These are phyloP conservation scores for Pichia deserticola DNA, from an alignment of 805 yeast species.

Conservation along the genomic window DNA sequence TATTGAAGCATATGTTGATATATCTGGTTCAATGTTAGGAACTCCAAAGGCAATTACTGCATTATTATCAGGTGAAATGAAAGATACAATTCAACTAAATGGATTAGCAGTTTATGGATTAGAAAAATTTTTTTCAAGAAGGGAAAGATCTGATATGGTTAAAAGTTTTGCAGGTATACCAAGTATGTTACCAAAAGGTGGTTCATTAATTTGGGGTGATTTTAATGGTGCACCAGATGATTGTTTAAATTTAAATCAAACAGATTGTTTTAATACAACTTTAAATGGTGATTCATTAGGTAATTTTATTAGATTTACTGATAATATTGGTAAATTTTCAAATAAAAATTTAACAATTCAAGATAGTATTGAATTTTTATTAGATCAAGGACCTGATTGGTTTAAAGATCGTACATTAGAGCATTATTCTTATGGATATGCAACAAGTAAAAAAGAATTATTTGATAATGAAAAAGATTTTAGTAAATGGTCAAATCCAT, in stretches of 20 bases:
- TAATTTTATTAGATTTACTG: slow-evolving; percentile 59
- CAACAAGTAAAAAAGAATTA: slow-evolving; percentile 54
- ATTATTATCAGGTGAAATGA: slow-evolving; percentile 94
- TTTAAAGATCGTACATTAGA: slow-evolving; percentile 53
- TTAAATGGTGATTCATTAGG: slow-evolving; percentile 45
- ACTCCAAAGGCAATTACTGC: slow-evolving; percentile 94
- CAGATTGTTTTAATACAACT: slow-evolving; percentile 11
- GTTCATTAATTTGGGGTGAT: slow-evolving; percentile 83
- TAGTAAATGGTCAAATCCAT: slow-evolving; percentile 87
- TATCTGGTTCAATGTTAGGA: slow-evolving; percentile 85
- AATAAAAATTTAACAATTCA: slow-evolving; percentile 52
- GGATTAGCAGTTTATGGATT: slow-evolving; percentile 89
- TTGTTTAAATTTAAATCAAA: slow-evolving; percentile 8
- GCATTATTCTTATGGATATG: slow-evolving; percentile 75
- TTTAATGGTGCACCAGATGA: slow-evolving; percentile 67
- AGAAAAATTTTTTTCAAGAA: slow-evolving; percentile 86
- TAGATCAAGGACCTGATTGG: slow-evolving; percentile 70
- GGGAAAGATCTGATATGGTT: slow-evolving; percentile 80
- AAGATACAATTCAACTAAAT: slow-evolving; percentile 91
- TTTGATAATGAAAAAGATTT: slow-evolving; percentile 58
- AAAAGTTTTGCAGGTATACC: slow-evolving; percentile 92
- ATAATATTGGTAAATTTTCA: slow-evolving; percentile 37
- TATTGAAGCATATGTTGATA: slow-evolving; percentile 74
- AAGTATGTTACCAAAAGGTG: slow-evolving; percentile 95
- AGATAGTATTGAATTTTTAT: slow-evolving; percentile 59